Evolutionary conservation across 176 grass and related monocot species (phyloP).

Genomic region (Pontederia paniculata): DNA sequence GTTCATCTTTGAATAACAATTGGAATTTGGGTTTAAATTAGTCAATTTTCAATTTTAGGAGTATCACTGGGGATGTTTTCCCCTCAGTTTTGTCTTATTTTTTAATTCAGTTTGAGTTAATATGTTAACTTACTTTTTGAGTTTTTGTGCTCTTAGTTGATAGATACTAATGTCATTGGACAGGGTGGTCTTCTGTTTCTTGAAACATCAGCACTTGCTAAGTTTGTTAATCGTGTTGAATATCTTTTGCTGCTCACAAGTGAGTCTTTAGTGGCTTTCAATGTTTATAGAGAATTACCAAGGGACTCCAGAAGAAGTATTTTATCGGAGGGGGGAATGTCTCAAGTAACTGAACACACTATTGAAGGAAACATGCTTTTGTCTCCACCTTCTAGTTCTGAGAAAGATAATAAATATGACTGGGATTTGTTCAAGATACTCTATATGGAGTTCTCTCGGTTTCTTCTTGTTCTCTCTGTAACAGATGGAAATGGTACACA

Average conservation of each 20-base stretch:
- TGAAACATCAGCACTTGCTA: constrained; percentile 61
- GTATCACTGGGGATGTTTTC: constrained; percentile 14
- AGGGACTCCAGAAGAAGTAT: constrained; percentile 24
- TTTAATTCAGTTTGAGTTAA: not conserved
- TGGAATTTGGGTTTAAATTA: constrained; percentile 7
- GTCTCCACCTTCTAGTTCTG: constrained; percentile 25
- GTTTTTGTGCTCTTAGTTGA: constrained; percentile 7
- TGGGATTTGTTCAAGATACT: constrained; percentile 34
- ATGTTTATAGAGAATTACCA: constrained; percentile 12
- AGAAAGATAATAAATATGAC: constrained; percentile 23
- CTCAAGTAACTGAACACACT: constrained; percentile 8
- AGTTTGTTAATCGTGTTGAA: constrained; percentile 53
- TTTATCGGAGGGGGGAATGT: constrained; percentile 19
- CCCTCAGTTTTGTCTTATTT: not conserved
- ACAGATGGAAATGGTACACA: constrained; percentile 44
- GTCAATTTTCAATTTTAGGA: constrained; percentile 1
- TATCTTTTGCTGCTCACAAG: constrained; percentile 32
- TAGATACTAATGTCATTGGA: constrained; percentile 26
- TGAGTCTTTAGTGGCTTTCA: constrained; percentile 9
- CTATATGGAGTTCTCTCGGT: constrained; percentile 40
- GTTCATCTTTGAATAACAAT: no score
- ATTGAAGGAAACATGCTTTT: constrained; percentile 13
- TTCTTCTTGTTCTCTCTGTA: constrained; percentile 48
- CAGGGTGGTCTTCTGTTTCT: constrained; percentile 80
- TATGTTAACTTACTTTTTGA: not conserved